Evolutionary conservation across 179 eudicot genomes (phyloP).

Genomic region (Beta macrorhiza): DNA sequence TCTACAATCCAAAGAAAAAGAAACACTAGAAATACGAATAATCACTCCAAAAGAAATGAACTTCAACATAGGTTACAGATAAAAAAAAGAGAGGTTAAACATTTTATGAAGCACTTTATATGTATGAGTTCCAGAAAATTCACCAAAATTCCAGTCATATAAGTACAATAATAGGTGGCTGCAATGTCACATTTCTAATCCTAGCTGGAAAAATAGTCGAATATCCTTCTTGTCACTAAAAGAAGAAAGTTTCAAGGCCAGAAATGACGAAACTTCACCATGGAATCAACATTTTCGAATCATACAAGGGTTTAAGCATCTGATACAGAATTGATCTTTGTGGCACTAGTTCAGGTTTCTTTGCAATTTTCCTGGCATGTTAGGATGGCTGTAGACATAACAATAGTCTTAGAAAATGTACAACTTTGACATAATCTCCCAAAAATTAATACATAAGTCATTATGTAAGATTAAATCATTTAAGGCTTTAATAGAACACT

Average conservation of each 20-base stretch:
- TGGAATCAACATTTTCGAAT: not conserved
- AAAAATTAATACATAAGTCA: not conserved
- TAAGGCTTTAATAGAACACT: not conserved
- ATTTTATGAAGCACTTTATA: not conserved
- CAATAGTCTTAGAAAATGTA: not conserved
- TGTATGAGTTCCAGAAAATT: not conserved
- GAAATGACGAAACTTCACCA: not conserved
- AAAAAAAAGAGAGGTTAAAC: not conserved
- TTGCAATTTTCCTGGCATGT: not conserved
- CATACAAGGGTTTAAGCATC: conserved; percentile 6
- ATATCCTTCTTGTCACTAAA: not conserved
- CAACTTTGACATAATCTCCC: not conserved
- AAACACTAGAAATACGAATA: not conserved
- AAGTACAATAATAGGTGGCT: conserved; percentile 2
- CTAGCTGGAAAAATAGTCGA: not conserved
- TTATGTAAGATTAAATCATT: not conserved
- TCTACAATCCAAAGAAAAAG: too few species aligned
- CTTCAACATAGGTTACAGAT: not conserved
- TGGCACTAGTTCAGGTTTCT: conserved; percentile 9
- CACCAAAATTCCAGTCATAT: not conserved
- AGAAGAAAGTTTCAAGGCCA: not conserved
- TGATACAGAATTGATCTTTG: not conserved
- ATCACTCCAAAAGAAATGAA: not conserved
- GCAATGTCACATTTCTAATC: conserved; percentile 4
- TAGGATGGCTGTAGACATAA: not conserved